Evolutionary conservation across 768 basidiomycete species (phyloP).

Genomic region (Phanerodontia chrysosporium): DNA sequence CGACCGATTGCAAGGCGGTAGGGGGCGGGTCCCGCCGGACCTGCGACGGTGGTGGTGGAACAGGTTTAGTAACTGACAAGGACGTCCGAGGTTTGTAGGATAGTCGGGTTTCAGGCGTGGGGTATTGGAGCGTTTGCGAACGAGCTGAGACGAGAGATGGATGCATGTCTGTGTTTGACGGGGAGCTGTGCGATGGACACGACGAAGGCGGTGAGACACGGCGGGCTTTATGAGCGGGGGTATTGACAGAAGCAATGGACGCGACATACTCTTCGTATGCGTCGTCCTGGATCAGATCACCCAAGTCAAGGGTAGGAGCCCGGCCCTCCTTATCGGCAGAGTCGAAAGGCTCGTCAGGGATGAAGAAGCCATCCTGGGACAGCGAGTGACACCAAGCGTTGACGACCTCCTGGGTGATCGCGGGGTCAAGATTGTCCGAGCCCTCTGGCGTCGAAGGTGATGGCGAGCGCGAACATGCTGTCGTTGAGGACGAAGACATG

Average conservation of each 20-base stretch:
- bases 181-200: slow-evolving; percentile 3
- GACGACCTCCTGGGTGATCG: slow-evolving; percentile 49
- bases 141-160: background rate
- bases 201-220: slow-evolving; percentile 6
- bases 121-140: slow-evolving; percentile 1
- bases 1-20: slow-evolving; percentile 51
- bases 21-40: slow-evolving; percentile 50
- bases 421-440: slow-evolving; percentile 47
- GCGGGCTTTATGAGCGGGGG: slow-evolving; percentile 1
- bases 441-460: slow-evolving; percentile 69
- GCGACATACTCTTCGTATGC: slow-evolving; percentile 69
- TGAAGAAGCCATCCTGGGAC: slow-evolving; percentile 38
- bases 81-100: slow-evolving; percentile 29
- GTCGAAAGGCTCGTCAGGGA: slow-evolving; percentile 33
- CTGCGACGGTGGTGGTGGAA: slow-evolving; percentile 62
- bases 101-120: background rate
- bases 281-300: slow-evolving; percentile 70
- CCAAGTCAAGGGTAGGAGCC: slow-evolving; percentile 57
- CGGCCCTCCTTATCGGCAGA: slow-evolving; percentile 43
- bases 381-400: slow-evolving; percentile 56
- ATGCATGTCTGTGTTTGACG: slow-evolving; percentile 4
- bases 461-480: slow-evolving; percentile 62
- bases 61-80: slow-evolving; percentile 52
- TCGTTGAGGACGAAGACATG: slow-evolving; percentile 61
- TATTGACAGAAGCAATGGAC: slow-evolving; percentile 10